These are phyloP conservation scores for Phyllostachys edulis DNA, from an alignment of 176 grass and related monocot genomes.

Conservation along the genomic window DNA sequence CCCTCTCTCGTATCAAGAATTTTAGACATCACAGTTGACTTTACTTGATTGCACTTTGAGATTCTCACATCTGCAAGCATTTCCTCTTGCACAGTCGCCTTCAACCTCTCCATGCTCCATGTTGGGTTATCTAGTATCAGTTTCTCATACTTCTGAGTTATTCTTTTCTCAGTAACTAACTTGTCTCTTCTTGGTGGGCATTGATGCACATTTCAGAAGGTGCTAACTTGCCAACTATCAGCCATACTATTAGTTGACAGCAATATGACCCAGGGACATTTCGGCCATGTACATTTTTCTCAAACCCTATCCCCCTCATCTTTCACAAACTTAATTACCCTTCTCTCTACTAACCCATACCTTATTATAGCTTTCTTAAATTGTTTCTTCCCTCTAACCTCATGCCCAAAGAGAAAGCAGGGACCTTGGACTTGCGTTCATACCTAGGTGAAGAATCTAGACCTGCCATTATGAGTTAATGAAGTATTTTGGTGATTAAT, in stretches of 20 bases:
- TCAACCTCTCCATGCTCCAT: not conserved
- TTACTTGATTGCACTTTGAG: not conserved
- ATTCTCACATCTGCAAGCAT: not conserved
- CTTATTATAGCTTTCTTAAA: not conserved
- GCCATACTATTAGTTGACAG: not conserved
- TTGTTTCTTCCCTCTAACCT: not conserved
- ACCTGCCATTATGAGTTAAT: too few species aligned
- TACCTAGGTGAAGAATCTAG: too few species aligned
- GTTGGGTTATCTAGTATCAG: not conserved
- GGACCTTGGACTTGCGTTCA: too few species aligned
- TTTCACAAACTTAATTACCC: not conserved
- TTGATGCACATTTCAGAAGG: not conserved
- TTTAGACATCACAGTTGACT: not conserved
- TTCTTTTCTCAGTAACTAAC: not conserved
- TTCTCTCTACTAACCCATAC: not conserved
- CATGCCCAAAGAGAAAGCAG: not conserved
- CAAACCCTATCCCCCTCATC: not conserved
- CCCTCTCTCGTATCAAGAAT: not conserved
- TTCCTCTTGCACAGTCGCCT: not conserved
- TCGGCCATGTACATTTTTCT: not conserved
- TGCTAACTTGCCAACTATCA: not conserved
- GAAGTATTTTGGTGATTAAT: too few species aligned
- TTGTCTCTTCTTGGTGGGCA: not conserved
- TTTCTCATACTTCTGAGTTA: not conserved
- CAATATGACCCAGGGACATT: not conserved